phyloP scores from a whole-genome alignment of 768 basidiomycete genomes.

The Pulveroboletus frians region DNA sequence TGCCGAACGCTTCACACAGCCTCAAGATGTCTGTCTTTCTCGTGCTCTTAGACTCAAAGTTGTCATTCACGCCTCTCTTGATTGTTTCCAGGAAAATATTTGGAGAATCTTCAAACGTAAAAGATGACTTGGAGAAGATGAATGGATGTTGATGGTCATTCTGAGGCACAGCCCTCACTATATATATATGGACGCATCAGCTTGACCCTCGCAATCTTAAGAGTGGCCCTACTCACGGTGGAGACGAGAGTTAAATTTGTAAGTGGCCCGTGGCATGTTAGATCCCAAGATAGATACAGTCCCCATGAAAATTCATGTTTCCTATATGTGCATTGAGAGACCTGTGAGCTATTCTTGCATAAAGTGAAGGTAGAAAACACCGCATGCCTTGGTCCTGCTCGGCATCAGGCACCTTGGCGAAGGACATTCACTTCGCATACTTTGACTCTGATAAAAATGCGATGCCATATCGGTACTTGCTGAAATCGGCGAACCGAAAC shows the following conservation, averaged over 20 bases:
- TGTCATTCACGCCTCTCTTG: slow-evolving; percentile 88
- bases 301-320: slow-evolving; percentile 84
- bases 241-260: slow-evolving; percentile 80
- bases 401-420: slow-evolving; percentile 85
- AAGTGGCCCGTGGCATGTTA: slow-evolving; percentile 77
- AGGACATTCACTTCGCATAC: slow-evolving; percentile 87
- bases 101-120: slow-evolving; percentile 60
- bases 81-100: slow-evolving; percentile 92
- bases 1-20: slow-evolving; percentile 92
- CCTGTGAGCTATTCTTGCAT: neutral
- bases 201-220: neutral
- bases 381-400: slow-evolving; percentile 80
- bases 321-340: slow-evolving; percentile 36
- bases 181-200: slow-evolving; percentile 1
- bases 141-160: slow-evolving; percentile 6
- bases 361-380: neutral
- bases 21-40: slow-evolving; percentile 70
- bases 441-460: slow-evolving; percentile 94
- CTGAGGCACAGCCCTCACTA: slow-evolving; percentile 26
- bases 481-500: slow-evolving; percentile 72
- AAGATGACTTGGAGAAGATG: slow-evolving; percentile 42
- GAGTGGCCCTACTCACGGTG: slow-evolving; percentile 42
- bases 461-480: slow-evolving; percentile 93
- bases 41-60: slow-evolving; percentile 29
- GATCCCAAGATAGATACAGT: slow-evolving; percentile 83